phyloP scores from a whole-genome alignment of 176 grass and related monocot genomes.

The Carex pumila region DNA sequence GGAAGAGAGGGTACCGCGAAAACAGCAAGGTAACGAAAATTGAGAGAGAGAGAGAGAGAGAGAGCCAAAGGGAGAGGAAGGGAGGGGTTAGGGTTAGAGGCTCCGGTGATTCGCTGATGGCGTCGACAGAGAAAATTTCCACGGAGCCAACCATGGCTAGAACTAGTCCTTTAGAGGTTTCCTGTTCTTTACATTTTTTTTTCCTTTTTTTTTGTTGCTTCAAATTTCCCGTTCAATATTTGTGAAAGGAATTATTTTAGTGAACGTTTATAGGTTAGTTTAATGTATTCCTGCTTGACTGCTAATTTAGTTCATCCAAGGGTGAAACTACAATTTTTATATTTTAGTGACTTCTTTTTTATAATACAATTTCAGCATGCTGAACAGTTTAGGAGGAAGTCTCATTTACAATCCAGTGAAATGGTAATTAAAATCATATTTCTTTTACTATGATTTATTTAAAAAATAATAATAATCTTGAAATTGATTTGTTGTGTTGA shows the following conservation, averaged over 20 bases:
- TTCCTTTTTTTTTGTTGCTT: background rate
- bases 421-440: background rate
- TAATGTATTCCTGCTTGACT: background rate
- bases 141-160: background rate
- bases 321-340: background rate
- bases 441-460: background rate
- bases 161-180: background rate
- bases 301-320: background rate
- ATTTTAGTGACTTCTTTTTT: background rate
- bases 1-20: background rate
- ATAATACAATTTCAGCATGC: slow-evolving; percentile 11
- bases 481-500: background rate
- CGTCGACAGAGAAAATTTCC: background rate
- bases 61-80: background rate
- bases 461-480: background rate
- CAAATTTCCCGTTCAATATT: background rate
- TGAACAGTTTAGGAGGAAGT: slow-evolving; percentile 14
- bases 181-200: background rate
- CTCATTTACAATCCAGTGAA: slow-evolving; percentile 2
- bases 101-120: background rate
- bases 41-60: background rate
- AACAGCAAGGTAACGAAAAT: background rate
- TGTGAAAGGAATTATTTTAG: background rate
- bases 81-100: background rate
- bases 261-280: background rate